A percentile compares a stretch with the other conserved stretches of the same genome.
These are phyloP conservation scores for Zalaria sp. DNA, from an alignment of 2,329 filamentous ascomycete species.

Conservation along the genomic window DNA sequence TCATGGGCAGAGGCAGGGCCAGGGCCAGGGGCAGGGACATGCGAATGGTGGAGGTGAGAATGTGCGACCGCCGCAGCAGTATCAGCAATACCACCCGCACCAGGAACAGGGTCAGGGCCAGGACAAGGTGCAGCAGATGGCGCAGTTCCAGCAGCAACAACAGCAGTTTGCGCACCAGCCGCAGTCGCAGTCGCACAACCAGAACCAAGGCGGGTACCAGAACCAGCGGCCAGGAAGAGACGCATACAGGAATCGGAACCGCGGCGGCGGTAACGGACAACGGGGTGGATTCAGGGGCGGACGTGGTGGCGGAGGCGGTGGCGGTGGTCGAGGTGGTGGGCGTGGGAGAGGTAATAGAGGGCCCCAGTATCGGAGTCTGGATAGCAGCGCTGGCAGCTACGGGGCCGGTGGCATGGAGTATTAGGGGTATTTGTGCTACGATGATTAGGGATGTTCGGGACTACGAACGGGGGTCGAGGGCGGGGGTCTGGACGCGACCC, in stretches of 20 bases:
- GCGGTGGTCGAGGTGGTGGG: constrained; percentile 14
- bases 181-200: constrained; percentile 4
- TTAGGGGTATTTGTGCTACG: constrained; percentile 5
- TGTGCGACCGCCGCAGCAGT: constrained; percentile 17
- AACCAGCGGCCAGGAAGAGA: too few relatives aligned
- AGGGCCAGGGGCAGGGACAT: constrained; percentile 11
- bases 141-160: constrained; percentile 24
- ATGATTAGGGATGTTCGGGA: too few relatives aligned
- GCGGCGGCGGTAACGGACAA: constrained; percentile 22
- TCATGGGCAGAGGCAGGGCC: constrained; percentile 7
- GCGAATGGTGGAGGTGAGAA: constrained; percentile 10
- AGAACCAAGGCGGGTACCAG: too few relatives aligned
- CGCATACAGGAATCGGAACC: constrained; percentile 2
- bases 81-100: constrained; percentile 5
- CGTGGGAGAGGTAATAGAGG: constrained; percentile 11
- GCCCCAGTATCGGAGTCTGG: constrained; percentile 27
- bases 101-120: constrained; percentile 18
- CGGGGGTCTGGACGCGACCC: too few relatives aligned
- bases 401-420: constrained; percentile 22
- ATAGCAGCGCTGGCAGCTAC: constrained; percentile 24
- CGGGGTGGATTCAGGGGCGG: constrained; percentile 34
- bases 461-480: too few relatives aligned
- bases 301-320: constrained; percentile 9
- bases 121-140: constrained; percentile 11
- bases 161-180: constrained; percentile 20